Conservation (phyloP, 495 filamentous ascomycete species). For the Tuber aestivum region DNA sequence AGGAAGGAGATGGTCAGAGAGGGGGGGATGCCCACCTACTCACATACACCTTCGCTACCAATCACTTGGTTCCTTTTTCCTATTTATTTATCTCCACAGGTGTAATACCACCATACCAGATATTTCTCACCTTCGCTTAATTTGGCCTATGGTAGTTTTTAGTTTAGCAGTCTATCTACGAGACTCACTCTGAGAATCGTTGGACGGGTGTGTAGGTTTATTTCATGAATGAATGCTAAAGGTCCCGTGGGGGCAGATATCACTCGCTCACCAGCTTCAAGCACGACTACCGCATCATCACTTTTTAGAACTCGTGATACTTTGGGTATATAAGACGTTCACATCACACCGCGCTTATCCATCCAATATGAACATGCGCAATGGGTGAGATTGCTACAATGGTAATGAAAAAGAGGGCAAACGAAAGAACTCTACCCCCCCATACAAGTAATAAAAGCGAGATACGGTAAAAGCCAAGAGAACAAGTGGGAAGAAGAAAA, state of each 20-base stretch:
- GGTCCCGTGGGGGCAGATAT: not conserved
- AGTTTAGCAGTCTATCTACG: not conserved
- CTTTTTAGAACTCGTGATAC: not conserved
- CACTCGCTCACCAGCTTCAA: not conserved
- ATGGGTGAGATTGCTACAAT: not conserved
- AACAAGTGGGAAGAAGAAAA: not conserved
- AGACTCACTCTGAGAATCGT: not conserved
- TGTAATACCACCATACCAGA: not conserved
- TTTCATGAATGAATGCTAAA: not conserved
- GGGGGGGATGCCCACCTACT: not conserved
- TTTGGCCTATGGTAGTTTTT: not conserved
- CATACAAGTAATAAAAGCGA: not conserved
- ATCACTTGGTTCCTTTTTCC: not conserved
- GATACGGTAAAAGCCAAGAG: not conserved
- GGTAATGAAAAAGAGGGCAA: not conserved
- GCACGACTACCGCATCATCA: too few species aligned
- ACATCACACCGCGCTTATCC: not conserved
- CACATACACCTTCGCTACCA: conserved; percentile 10
- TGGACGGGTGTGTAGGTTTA: not conserved
- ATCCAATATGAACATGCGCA: not conserved
- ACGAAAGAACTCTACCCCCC: not conserved
- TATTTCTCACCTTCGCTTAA: not conserved
- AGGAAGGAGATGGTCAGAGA: not conserved
- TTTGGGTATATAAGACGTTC: not conserved
- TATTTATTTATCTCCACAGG: not conserved